Base-by-base conservation (phyloP, 208 protist species). In the Leishmania guyanensis region DNA sequence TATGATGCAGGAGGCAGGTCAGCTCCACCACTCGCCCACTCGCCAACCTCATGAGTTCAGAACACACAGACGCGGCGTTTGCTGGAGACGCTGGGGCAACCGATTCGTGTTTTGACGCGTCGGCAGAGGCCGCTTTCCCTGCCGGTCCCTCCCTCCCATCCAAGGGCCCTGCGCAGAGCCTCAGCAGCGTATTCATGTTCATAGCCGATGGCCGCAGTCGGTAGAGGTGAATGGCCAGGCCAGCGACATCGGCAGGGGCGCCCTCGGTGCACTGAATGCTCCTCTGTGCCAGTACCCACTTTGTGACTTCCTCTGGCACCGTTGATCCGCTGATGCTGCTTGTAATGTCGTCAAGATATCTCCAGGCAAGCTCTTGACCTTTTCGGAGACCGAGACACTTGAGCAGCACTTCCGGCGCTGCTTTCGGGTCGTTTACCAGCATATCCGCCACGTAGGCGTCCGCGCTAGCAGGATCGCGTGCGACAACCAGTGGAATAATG, bases 151-250 rank as follows among this genome's bases (percentile, higher is more conserved):
- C n/a, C 16, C n/a, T 60, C n/a, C 0, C 51, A 56, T 26, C 75
- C 36, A 26, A 26, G 51, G 79, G 60, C 54, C 75, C 33, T 46
- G 83, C 86, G 22, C 89, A 65, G 1, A 95, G 60, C 48, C 87
- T 88, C 36, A 93, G 75, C 8, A 95, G 80, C 2, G 89, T 91
- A 82, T 95, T 95, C 69, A 95, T 79, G 79, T 95, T 95, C 90
- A 92, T 93, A 5, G 88, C 80, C 29, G 79, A 89, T 0, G 92
- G 90, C n/a, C 86, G 88, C 43, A 86, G 82, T 3, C 76, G 65
- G 54, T 95, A 95, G 36, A 95, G 68, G 29, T 82, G 65, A 33
- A 84, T 75, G 12, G 88, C 84, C 10, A 91, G 20, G 14, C 86
- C 80, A 29, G 72, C 79, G 3, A 88, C 75, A 29, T 66, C 36